phyloP scores from a whole-genome alignment of 1,284 basidiomycete genomes.

The Golubevia sp. region DNA sequence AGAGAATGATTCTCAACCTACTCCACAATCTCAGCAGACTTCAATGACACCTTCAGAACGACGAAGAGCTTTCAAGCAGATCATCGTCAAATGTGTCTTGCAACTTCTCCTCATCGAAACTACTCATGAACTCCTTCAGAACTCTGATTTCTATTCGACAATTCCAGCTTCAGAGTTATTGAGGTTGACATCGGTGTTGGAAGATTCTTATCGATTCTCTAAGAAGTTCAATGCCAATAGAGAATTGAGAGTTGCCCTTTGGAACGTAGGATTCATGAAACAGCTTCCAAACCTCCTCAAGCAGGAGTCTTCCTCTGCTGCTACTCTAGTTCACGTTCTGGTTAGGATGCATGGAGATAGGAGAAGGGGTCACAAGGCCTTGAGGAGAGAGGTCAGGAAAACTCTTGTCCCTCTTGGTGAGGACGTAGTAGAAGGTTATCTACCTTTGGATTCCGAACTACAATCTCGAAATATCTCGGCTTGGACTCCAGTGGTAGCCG shows the following conservation, averaged over 20 bases:
- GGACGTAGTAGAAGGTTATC: conserved; percentile 46
- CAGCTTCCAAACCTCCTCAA: conserved; percentile 60
- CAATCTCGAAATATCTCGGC: conserved; percentile 58
- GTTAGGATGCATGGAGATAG: conserved; percentile 51
- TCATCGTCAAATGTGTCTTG: conserved; percentile 61
- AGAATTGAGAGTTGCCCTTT: conserved; percentile 54
- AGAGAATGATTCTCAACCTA: background rate
- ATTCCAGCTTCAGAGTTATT: conserved; percentile 49
- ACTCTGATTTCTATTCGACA: conserved; percentile 34
- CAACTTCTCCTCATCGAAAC: conserved; percentile 61
- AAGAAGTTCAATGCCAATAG: conserved; percentile 59
- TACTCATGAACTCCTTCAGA: conserved; percentile 51
- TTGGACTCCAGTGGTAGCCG: conserved; percentile 58
- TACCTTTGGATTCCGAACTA: conserved; percentile 55
- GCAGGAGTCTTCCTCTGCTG: conserved; percentile 53
- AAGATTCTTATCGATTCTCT: conserved; percentile 52
- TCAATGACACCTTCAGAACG: conserved; percentile 44
- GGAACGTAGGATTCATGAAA: conserved; percentile 61
- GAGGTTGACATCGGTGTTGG: conserved; percentile 47
- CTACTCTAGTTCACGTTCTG: conserved; percentile 52
- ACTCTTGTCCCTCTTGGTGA: conserved; percentile 50
- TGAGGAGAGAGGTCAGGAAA: conserved; percentile 26
- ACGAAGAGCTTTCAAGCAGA: conserved; percentile 57
- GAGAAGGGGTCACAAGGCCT: conserved; percentile 17
- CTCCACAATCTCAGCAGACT: conserved; percentile 1